Evolutionary conservation across 2,329 filamentous ascomycete genomes (phyloP), one percentile per base, ranked within the genome.

Genomic region (Chrysoporthe deuterocubensis): DNA sequence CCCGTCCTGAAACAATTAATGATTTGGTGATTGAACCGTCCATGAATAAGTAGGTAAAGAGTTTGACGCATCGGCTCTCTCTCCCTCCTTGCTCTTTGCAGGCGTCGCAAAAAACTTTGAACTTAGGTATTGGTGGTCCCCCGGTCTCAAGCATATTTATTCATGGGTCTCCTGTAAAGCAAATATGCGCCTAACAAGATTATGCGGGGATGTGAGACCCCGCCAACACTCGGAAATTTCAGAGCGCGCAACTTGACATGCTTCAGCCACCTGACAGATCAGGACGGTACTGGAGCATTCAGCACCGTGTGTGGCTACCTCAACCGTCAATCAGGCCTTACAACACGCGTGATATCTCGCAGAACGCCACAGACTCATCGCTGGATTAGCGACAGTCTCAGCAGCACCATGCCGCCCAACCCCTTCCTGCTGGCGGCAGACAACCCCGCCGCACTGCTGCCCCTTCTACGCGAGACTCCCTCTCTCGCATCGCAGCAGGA

Each of bases 401-500:
- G 13, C 5, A 26, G 13, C 18, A 57, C 50, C 16, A 87, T 87
- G 84, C 71, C 83, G 4, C 77, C 80, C 56, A 94, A 93, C 74
- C 86, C 86, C 1, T 93, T 90, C 76, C 83, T 93, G 66, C 85
- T 94, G 61, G 95, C 94, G 52, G 92, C 95, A 69, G 95, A 97
- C 78, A 91, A 93, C 75, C 91, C 91, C 63, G 81, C 88, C 54
- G 84, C 87, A 57, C 88, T 99, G 65, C 83, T 97, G 70, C 83
- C 89, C 67, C 88, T 94, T 72, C 89, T 99, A 64, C 87, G 87
- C 71, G 83, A 89, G 70, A 87, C 93, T 72, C 92, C 93, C 44
- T 80, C 87, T n/a, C 83, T 97, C 64, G 95, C 96, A 65, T 87
- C 89, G 2, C 82, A 86, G 64, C 93, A 97, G 81, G 96, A 99